These are phyloP conservation scores for Stachybotrys chlorohalonatus DNA, from an alignment of 2,329 filamentous ascomycete species.

Conservation along the genomic window DNA sequence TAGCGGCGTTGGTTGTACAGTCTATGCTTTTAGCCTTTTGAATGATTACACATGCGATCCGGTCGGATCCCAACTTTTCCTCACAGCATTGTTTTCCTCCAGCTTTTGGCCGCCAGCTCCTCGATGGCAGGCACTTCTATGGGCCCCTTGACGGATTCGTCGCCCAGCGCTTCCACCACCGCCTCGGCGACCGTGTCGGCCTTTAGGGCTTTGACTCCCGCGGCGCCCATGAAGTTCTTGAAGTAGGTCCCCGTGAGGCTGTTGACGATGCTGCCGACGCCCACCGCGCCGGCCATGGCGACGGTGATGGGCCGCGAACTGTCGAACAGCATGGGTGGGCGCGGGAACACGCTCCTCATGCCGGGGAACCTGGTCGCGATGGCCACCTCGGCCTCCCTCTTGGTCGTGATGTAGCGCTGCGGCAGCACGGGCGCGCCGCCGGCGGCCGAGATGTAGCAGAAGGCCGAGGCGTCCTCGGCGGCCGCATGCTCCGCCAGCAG, in stretches of 20 bases:
- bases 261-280: constrained; percentile 69
- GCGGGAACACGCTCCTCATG: constrained; percentile 73
- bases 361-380: constrained; percentile 64
- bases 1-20: constrained; percentile 17
- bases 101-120: constrained; percentile 67
- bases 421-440: constrained; percentile 80
- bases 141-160: constrained; percentile 62
- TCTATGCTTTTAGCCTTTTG: constrained; percentile 18
- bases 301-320: constrained; percentile 71
- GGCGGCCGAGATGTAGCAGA: constrained; percentile 84
- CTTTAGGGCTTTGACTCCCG: constrained; percentile 77
- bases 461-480: constrained; percentile 54
- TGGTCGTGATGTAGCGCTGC: constrained; percentile 77
- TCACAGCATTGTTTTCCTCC: constrained; percentile 86
- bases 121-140: constrained; percentile 77
- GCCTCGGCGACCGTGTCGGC: constrained; percentile 83
- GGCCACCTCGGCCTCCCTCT: constrained; percentile 76
- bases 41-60: constrained; percentile 4
- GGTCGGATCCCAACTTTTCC: not conserved
- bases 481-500: constrained; percentile 70
- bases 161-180: constrained; percentile 75
- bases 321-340: constrained; percentile 87
- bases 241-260: constrained; percentile 66
- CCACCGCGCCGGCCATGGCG: constrained; percentile 71
- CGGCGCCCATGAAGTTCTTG: constrained; percentile 68